Evolutionary conservation across 2,329 filamentous ascomycete genomes (phyloP).

Genomic region (Periconia sp.): DNA sequence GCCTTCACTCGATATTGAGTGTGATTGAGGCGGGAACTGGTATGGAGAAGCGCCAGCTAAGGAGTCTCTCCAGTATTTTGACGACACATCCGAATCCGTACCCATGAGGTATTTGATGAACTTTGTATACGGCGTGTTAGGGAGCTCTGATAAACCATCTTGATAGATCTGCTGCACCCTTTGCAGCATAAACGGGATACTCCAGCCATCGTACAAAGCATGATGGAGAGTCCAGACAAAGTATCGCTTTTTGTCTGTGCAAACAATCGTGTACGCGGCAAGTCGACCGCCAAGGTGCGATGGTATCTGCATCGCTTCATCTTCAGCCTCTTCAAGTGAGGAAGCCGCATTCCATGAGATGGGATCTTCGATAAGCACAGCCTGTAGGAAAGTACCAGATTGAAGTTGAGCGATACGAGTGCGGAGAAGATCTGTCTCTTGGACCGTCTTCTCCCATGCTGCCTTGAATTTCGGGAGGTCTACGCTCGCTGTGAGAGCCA

Average conservation of each 20-base stretch:
- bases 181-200: constrained; percentile 35
- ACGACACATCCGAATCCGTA: constrained; percentile 23
- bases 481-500: constrained; percentile 46
- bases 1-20: constrained; percentile 20
- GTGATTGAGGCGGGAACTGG: constrained; percentile 41
- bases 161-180: constrained; percentile 36
- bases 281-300: constrained; percentile 29
- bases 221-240: constrained; percentile 51
- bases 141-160: constrained; percentile 17
- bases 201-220: constrained; percentile 50
- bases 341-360: constrained; percentile 29
- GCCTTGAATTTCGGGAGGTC: constrained; percentile 52
- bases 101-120: constrained; percentile 44
- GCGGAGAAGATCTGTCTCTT: constrained; percentile 55
- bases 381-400: constrained; percentile 35
- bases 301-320: constrained; percentile 21
- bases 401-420: constrained; percentile 48
- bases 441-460: constrained; percentile 54
- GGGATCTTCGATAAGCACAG: constrained; percentile 33
- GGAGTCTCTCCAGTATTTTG: constrained; percentile 41
- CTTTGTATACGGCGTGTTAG: constrained; percentile 31
- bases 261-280: constrained; percentile 34
- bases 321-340: constrained; percentile 25
- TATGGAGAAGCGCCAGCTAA: constrained; percentile 36
- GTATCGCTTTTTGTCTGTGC: constrained; percentile 23